These are phyloP conservation scores for Pezicula carpinea DNA, from an alignment of 2,329 filamentous ascomycete genomes.

Conservation along the genomic window DNA sequence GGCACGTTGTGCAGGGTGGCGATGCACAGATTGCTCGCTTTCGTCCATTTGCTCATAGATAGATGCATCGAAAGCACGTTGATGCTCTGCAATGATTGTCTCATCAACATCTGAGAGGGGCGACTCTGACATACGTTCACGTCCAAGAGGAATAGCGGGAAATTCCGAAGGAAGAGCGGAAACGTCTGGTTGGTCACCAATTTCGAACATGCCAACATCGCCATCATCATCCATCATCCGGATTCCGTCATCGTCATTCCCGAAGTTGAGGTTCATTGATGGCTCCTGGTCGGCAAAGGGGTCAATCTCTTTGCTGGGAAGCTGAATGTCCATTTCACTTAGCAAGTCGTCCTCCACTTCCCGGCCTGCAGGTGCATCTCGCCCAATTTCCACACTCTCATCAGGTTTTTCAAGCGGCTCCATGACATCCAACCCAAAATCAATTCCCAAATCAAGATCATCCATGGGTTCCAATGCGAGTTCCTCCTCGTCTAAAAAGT, in stretches of 20 bases:
- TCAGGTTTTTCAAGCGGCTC: constrained; percentile 36
- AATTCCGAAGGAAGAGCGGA: constrained; percentile 34
- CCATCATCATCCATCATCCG: constrained; percentile 59
- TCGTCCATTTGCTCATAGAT: constrained; percentile 55
- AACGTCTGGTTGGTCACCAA: constrained; percentile 55
- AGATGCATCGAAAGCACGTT: constrained; percentile 41
- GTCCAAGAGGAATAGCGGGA: constrained; percentile 42
- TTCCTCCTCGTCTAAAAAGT: constrained; percentile 47
- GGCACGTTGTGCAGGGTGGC: constrained; percentile 66
- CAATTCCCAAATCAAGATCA: constrained; percentile 68
- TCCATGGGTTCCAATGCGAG: constrained; percentile 48
- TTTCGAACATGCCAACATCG: constrained; percentile 58
- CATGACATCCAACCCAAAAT: constrained; percentile 61
- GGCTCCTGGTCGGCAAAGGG: constrained; percentile 47
- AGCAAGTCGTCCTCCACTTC: constrained; percentile 67
- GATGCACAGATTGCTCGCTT: constrained; percentile 54
- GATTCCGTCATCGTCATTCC: constrained; percentile 43
- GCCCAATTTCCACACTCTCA: constrained; percentile 79
- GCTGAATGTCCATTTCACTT: constrained; percentile 53
- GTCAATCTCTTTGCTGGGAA: constrained; percentile 43
- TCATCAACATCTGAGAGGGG: constrained; percentile 67
- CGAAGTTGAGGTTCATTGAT: constrained; percentile 49
- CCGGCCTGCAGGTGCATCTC: constrained; percentile 70
- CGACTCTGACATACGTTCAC: constrained; percentile 63
- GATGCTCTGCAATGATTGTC: constrained; percentile 47